A percentile compares a stretch with the other conserved stretches of the same genome.
Evolutionary conservation across 345 rosid species (phyloP).

Genomic region (Populus pruinosa): DNA sequence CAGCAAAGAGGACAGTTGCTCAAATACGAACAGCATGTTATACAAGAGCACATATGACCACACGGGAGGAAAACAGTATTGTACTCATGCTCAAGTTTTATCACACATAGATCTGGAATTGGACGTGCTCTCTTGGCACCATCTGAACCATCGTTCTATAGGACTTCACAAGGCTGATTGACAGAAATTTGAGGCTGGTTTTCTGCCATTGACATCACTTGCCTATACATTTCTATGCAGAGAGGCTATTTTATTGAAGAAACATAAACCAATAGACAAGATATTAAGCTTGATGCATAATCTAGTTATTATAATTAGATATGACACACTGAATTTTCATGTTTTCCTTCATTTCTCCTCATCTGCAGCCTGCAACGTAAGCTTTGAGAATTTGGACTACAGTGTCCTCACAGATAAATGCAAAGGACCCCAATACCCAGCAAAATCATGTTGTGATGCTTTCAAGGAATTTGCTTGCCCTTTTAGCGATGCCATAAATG

Average conservation of each 20-base stretch:
- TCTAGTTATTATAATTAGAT: neutral
- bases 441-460: conserved; percentile 48
- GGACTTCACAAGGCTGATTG: too few relatives aligned
- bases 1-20: conserved; percentile 85
- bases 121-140: too few relatives aligned
- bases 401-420: conserved; percentile 56
- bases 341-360: neutral
- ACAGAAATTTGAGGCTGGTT: too few relatives aligned
- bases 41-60: conserved; percentile 97
- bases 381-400: conserved; percentile 62
- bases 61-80: conserved; percentile 26
- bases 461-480: conserved; percentile 68
- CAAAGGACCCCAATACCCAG: conserved; percentile 75
- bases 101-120: too few relatives aligned
- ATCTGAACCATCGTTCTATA: too few relatives aligned
- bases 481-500: conserved; percentile 43
- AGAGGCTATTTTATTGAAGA: too few relatives aligned
- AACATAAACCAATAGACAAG: too few relatives aligned
- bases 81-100: too few relatives aligned
- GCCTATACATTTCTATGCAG: too few relatives aligned
- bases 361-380: conserved; percentile 49
- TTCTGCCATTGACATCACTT: too few relatives aligned
- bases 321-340: neutral
- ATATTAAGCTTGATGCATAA: too few relatives aligned
- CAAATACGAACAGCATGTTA: conserved; percentile 62